phyloP scores from a whole-genome alignment of 2,329 filamentous ascomycete genomes.

The Madurella mycetomatis region DNA sequence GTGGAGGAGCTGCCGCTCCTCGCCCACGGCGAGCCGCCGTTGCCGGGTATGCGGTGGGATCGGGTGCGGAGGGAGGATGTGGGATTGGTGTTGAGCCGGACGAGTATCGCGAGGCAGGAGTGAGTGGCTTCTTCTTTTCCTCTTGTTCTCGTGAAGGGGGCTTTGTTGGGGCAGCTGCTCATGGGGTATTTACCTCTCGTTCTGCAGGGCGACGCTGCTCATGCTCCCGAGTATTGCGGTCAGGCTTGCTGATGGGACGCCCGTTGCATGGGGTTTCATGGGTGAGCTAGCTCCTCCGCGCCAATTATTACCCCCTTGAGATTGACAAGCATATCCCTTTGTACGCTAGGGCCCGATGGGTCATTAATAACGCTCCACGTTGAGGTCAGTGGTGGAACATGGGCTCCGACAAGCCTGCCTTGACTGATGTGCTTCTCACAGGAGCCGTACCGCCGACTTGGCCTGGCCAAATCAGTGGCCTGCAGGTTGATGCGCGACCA shows the following conservation, averaged over 20 bases:
- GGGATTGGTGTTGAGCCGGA: conserved; percentile 49
- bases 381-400: conserved; percentile 19
- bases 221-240: conserved; percentile 45
- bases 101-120: conserved; percentile 53
- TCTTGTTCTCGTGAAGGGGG: background rate
- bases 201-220: conserved; percentile 35
- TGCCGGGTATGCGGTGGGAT: conserved; percentile 55
- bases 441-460: conserved; percentile 54
- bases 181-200: background rate
- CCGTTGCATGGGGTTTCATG: conserved; percentile 62
- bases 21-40: conserved; percentile 18
- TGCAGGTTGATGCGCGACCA: conserved; percentile 53
- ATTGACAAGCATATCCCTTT: background rate
- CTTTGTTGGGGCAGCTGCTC: background rate
- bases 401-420: background rate
- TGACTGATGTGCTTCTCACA: conserved; percentile 51
- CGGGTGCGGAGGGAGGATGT: conserved; percentile 49
- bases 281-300: conserved; percentile 28
- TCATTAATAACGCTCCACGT: conserved; percentile 27
- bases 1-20: conserved; percentile 35
- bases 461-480: conserved; percentile 59
- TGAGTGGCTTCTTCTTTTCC: conserved; percentile 30
- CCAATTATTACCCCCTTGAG: background rate
- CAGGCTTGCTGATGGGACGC: conserved; percentile 41
- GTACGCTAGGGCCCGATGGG: conserved; percentile 22